Conservation (phyloP, 2,329 filamentous ascomycete genomes). For the Whalleya microplaca region DNA sequence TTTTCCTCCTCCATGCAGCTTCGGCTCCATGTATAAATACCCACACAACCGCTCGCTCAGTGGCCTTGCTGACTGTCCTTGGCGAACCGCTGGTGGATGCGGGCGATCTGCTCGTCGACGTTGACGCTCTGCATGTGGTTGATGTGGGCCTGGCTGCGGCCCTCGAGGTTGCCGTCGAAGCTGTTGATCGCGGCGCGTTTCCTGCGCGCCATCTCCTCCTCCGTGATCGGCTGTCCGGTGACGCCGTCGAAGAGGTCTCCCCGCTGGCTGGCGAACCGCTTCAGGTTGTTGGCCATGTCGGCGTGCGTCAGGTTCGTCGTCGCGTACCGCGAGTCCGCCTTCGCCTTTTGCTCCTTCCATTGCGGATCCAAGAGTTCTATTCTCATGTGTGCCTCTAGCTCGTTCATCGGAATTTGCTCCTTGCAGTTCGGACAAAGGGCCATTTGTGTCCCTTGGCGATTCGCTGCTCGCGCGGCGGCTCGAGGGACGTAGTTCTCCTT, state of each 20-base stretch:
- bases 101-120: slow-evolving; percentile 82
- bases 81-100: slow-evolving; percentile 60
- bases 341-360: slow-evolving; percentile 95
- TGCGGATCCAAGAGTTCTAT: slow-evolving; percentile 92
- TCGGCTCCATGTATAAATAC: neutral
- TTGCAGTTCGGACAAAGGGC: slow-evolving; percentile 92
- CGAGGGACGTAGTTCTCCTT: slow-evolving; percentile 90
- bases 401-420: slow-evolving; percentile 82
- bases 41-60: slow-evolving; percentile 1
- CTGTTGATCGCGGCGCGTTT: slow-evolving; percentile 73
- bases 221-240: slow-evolving; percentile 68
- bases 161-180: slow-evolving; percentile 68
- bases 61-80: slow-evolving; percentile 40
- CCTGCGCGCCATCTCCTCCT: slow-evolving; percentile 74
- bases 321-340: slow-evolving; percentile 80
- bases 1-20: slow-evolving; percentile 1
- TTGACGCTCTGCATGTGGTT: slow-evolving; percentile 70
- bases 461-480: slow-evolving; percentile 72
- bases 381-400: slow-evolving; percentile 90
- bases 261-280: slow-evolving; percentile 88
- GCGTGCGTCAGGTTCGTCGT: slow-evolving; percentile 84
- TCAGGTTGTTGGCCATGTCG: slow-evolving; percentile 92
- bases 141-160: slow-evolving; percentile 56
- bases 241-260: slow-evolving; percentile 82
- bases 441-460: slow-evolving; percentile 65